Evolutionary conservation across 495 filamentous ascomycete genomes (phyloP).

Genomic region (Aspergillus coremiiformis): DNA sequence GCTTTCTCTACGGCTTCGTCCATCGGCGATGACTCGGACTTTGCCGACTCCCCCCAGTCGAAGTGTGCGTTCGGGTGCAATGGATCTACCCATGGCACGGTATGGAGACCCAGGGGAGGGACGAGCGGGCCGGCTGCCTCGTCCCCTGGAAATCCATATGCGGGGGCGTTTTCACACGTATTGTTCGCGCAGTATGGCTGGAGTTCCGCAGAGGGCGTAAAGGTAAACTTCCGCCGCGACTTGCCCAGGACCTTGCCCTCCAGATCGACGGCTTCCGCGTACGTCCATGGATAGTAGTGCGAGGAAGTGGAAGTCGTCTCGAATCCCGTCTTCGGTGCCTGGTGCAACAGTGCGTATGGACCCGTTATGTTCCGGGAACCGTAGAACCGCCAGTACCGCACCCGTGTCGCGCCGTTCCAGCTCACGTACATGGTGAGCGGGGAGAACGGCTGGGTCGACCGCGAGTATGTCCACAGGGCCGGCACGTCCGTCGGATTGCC

Average conservation of each 20-base stretch:
- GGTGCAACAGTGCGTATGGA: constrained; percentile 24
- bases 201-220: constrained; percentile 34
- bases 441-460: constrained; percentile 20
- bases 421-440: constrained; percentile 38
- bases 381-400: constrained; percentile 36
- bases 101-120: constrained; percentile 32
- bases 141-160: constrained; percentile 34
- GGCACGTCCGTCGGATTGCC: constrained; percentile 38
- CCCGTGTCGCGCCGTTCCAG: constrained; percentile 44
- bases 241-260: constrained; percentile 29
- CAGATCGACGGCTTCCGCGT: constrained; percentile 30
- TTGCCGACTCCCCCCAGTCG: constrained; percentile 10
- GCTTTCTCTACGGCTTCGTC: background rate
- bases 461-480: constrained; percentile 38
- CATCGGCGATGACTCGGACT: background rate
- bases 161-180: constrained; percentile 25
- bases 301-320: constrained; percentile 31
- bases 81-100: constrained; percentile 37
- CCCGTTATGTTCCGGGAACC: constrained; percentile 29
- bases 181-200: constrained; percentile 29
- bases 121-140: constrained; percentile 21
- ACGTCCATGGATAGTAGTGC: constrained; percentile 30
- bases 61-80: constrained; percentile 19
- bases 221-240: constrained; percentile 34
- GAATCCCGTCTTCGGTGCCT: constrained; percentile 32